These are phyloP conservation scores for Trichoderma oligosporum DNA, from an alignment of 2,329 filamentous ascomycete genomes.

Conservation along the genomic window DNA sequence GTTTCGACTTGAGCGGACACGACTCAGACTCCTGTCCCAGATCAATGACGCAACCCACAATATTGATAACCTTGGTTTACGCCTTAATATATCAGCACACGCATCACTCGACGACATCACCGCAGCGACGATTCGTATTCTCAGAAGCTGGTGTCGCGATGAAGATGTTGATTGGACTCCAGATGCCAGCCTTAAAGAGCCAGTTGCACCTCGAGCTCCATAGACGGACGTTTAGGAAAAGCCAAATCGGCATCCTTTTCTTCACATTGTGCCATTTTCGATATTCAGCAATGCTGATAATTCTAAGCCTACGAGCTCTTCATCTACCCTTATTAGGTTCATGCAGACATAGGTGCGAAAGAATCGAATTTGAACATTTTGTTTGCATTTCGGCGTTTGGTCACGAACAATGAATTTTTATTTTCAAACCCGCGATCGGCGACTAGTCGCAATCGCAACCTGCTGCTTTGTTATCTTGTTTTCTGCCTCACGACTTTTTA, in stretches of 20 bases:
- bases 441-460: too few relatives aligned
- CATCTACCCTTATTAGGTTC: not conserved
- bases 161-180: constrained; percentile 47
- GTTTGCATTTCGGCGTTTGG: constrained; percentile 16
- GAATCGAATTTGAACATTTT: not conserved
- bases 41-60: constrained; percentile 13
- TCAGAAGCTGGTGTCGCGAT: constrained; percentile 43
- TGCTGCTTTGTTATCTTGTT: too few relatives aligned
- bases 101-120: constrained; percentile 44
- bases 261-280: not conserved
- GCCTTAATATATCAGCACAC: constrained; percentile 39
- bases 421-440: too few relatives aligned
- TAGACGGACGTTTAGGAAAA: not conserved
- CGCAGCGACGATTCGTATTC: constrained; percentile 36
- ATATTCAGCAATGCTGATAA: not conserved
- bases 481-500: not conserved
- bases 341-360: constrained; percentile 1
- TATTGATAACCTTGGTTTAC: constrained; percentile 24
- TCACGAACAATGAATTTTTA: constrained; percentile 4
- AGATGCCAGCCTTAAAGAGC: constrained; percentile 32
- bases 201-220: not conserved
- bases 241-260: not conserved
- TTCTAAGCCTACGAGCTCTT: not conserved
- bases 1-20: constrained; percentile 11
- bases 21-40: constrained; percentile 19